Evolutionary conservation across 1,139 yeast genomes (phyloP), one percentile per base, ranked within the genome.

Genomic region (Petasospora fabianii): DNA sequence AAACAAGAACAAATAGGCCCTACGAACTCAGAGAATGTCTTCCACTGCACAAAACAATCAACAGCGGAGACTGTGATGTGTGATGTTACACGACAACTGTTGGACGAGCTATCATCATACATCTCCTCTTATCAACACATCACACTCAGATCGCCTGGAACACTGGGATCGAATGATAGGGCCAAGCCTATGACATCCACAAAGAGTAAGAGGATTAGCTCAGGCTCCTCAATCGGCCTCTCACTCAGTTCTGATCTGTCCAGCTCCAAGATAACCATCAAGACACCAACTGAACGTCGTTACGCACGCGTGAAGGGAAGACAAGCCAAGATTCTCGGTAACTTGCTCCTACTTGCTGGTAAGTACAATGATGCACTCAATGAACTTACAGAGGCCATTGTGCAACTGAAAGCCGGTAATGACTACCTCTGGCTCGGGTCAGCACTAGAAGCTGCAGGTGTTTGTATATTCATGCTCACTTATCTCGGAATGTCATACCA

Each of bases 401-500:
- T 68, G 2, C 65, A 73, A 27, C 62, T 88, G 39, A 77, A 77
- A 44, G 69, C 76, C 24, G 69, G 81, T 2, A 80, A 80, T 36
- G 98, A 92, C 59, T 75, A 75, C 53, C 65, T 92, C 16, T 92
- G 98, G 98, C 69, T 86, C 20, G 97, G 83, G 0, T 82, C 92
- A 31, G 80, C 96, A 0, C 58, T 90, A 16, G 97, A 88, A 53
- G 88, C 94, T 0, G 65, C 88, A 10, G 84, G 84, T 0, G 76
- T 85, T 1, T 74, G 86, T 47, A 60, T 84, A 30, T 62, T 84
- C 8, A 60, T 88, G 38, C 65, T 86, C 32, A 71, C 81, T 12
- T 79, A 71, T 50, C 59, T 82, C 14, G 79, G 77, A 22, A 67
- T 73, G 1, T 72, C 84, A 0, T 79, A 74, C 44, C 80, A 77